Conservation (phyloP, 2,329 filamentous ascomycete species). For the Botrytis medusae region DNA sequence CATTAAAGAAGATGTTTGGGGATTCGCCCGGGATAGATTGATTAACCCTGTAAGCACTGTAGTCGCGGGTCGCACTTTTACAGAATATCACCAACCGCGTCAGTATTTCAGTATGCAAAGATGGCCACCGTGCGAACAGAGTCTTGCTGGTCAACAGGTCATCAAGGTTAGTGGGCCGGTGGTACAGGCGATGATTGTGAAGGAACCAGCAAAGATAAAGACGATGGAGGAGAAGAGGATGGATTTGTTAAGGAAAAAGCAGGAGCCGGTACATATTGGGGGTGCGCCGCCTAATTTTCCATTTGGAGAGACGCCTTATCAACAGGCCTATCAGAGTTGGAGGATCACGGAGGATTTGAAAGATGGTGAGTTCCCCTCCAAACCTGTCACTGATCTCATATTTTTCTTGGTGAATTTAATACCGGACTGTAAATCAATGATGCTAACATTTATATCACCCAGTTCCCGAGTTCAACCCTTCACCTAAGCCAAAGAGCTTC, state of each 20-base stretch:
- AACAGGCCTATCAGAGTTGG: conserved; percentile 31
- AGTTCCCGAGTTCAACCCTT: conserved; percentile 26
- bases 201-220: not conserved
- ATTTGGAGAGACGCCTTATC: conserved; percentile 38
- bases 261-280: conserved; percentile 21
- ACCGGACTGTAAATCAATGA: not conserved
- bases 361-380: conserved; percentile 27
- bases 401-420: not conserved
- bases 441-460: conserved; percentile 22
- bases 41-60: not conserved
- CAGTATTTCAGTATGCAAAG: conserved; percentile 32
- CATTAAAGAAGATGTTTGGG: conserved; percentile 35
- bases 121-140: conserved; percentile 31
- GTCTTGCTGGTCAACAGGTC: conserved; percentile 16
- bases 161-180: conserved; percentile 28
- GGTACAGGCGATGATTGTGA: not conserved
- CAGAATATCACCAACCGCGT: not conserved
- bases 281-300: conserved; percentile 27
- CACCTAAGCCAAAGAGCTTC: not conserved
- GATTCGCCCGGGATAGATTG: conserved; percentile 30
- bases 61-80: not conserved
- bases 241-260: not conserved
- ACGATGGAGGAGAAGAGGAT: not conserved
- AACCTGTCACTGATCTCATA: no score
- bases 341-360: conserved; percentile 34